Conservation (phyloP, 2,329 filamentous ascomycete species). For the Diaporthe citriasiana region DNA sequence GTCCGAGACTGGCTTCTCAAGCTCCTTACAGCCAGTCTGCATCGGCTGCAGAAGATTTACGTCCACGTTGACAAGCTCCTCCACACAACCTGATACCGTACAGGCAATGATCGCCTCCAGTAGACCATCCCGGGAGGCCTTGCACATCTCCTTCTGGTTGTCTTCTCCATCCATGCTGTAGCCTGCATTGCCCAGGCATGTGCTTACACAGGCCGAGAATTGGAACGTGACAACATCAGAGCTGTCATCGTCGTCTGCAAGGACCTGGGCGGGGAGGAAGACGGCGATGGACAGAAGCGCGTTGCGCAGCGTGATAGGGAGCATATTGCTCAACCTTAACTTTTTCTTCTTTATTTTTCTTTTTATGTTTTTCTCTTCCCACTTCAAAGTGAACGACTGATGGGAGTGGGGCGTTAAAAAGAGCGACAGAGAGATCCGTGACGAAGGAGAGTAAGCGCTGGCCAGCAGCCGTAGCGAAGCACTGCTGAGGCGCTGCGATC, state of each 20-base stretch:
- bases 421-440: conserved; percentile 20
- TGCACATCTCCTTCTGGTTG: conserved; percentile 40
- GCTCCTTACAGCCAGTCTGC: conserved; percentile 39
- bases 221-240: conserved; percentile 33
- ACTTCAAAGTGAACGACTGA: conserved; percentile 2
- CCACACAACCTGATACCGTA: conserved; percentile 31
- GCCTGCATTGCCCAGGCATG: conserved; percentile 32
- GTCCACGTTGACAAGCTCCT: conserved; percentile 22
- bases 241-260: conserved; percentile 23
- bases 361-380: neutral
- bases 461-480: conserved; percentile 41
- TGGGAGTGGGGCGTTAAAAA: neutral
- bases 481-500: conserved; percentile 41
- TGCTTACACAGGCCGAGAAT: conserved; percentile 38
- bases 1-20: conserved; percentile 38
- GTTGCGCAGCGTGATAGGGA: conserved; percentile 30
- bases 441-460: conserved; percentile 34
- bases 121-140: conserved; percentile 37
- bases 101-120: conserved; percentile 31
- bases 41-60: conserved; percentile 38
- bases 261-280: conserved; percentile 26
- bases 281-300: conserved; percentile 27
- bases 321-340: conserved; percentile 37
- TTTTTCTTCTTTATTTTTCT: neutral
- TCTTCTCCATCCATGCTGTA: conserved; percentile 38